A percentile compares a stretch with the other conserved stretches of the same genome.
Conservation (phyloP, 2,329 filamentous ascomycete genomes). For the Pseudocercospora crystallina region DNA sequence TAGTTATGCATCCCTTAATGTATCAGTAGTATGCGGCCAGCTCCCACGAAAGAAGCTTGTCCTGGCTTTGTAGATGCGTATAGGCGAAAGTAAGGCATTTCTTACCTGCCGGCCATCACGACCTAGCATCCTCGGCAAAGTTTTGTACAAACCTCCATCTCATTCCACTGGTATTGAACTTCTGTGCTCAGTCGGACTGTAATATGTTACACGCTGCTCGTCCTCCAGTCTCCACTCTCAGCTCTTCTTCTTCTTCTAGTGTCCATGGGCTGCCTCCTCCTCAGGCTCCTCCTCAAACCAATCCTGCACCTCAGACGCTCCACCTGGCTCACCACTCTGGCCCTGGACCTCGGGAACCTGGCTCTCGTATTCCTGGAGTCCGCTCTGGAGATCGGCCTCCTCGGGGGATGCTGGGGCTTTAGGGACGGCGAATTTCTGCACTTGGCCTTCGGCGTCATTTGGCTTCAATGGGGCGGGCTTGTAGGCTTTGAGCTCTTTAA, state of each 20-base stretch:
- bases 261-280: conserved; percentile 14
- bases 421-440: conserved; percentile 81
- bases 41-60: too few species aligned
- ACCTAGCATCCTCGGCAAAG: too few species aligned
- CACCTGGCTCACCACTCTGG: conserved; percentile 64
- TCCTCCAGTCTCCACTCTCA: background rate
- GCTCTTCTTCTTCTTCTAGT: conserved; percentile 4
- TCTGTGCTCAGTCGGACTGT: conserved; percentile 9
- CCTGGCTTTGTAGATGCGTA: too few species aligned
- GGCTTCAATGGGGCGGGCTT: conserved; percentile 82
- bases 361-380: conserved; percentile 90
- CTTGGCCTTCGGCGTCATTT: conserved; percentile 82
- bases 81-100: too few species aligned
- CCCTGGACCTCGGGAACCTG: conserved; percentile 95
- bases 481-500: conserved; percentile 93
- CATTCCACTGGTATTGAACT: conserved; percentile 13
- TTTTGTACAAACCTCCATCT: too few species aligned
- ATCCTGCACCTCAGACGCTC: conserved; percentile 60
- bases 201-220: conserved; percentile 14
- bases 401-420: conserved; percentile 84
- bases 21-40: too few species aligned
- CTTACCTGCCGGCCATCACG: too few species aligned
- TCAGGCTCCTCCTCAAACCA: conserved; percentile 54
- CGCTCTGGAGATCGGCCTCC: conserved; percentile 87
- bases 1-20: too few species aligned